These are phyloP conservation scores for Conringia planisiliqua DNA, from an alignment of 345 rosid genomes.

Conservation along the genomic window DNA sequence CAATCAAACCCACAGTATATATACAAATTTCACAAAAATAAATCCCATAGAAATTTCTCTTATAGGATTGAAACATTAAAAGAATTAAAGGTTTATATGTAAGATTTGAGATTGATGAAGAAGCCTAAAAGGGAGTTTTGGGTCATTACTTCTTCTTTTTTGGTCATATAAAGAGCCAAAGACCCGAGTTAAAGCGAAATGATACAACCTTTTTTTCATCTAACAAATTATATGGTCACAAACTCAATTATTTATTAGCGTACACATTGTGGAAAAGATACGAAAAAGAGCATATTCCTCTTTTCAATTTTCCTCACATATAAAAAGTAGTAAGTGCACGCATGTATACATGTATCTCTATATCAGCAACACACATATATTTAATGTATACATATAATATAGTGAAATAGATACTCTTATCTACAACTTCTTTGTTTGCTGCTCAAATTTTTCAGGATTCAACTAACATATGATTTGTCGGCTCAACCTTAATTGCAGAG, in stretches of 20 bases:
- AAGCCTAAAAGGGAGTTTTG: not conserved
- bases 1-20: too few species aligned
- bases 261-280: not conserved
- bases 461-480: too few species aligned
- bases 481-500: too few species aligned
- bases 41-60: not conserved
- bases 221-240: not conserved
- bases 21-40: not conserved
- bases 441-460: too few species aligned
- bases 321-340: not conserved
- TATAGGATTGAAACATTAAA: not conserved
- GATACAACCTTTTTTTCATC: not conserved
- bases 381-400: not conserved
- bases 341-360: not conserved
- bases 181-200: not conserved
- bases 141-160: not conserved
- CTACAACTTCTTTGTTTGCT: not conserved
- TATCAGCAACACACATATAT: not conserved
- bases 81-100: not conserved
- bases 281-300: not conserved
- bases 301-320: not conserved
- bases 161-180: not conserved
- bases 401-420: not conserved
- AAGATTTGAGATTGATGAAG: not conserved
- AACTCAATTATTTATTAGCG: not conserved